phyloP scores from a whole-genome alignment of 345 rosid genomes.

The Eucalyptus decipiens region DNA sequence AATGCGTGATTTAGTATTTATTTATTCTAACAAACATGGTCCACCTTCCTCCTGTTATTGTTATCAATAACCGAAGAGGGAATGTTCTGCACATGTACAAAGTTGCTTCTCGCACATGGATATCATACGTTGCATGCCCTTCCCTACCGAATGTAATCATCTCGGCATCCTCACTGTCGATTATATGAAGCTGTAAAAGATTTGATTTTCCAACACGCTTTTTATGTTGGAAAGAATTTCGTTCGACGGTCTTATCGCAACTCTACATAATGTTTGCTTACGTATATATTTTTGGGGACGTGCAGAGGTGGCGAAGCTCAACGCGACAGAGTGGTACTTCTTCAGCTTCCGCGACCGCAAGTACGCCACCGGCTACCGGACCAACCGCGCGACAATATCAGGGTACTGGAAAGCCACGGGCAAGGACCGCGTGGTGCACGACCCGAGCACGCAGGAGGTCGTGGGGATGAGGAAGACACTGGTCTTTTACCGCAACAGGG shows the following conservation, averaged over 20 bases:
- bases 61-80: neutral
- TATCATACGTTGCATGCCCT: neutral
- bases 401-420: slow-evolving; percentile 99
- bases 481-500: slow-evolving; percentile 92
- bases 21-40: neutral
- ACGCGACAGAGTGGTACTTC: slow-evolving; percentile 97
- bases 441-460: slow-evolving; percentile 51
- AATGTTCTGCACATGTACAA: neutral
- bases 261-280: neutral
- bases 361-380: slow-evolving; percentile 88
- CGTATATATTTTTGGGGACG: neutral
- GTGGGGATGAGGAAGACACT: slow-evolving; percentile 98
- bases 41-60: neutral
- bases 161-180: neutral
- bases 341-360: slow-evolving; percentile 91
- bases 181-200: neutral
- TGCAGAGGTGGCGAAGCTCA: slow-evolving; percentile 83
- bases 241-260: neutral
- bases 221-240: neutral
- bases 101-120: neutral
- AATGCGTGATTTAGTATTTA: accelerated
- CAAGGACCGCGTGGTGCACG: slow-evolving; percentile 90
- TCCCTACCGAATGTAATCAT: neutral
- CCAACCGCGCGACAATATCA: slow-evolving; percentile 86
- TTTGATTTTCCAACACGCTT: neutral